Conservation (phyloP, 257 asterid genomes). For the Solanum lycopersicoides region DNA sequence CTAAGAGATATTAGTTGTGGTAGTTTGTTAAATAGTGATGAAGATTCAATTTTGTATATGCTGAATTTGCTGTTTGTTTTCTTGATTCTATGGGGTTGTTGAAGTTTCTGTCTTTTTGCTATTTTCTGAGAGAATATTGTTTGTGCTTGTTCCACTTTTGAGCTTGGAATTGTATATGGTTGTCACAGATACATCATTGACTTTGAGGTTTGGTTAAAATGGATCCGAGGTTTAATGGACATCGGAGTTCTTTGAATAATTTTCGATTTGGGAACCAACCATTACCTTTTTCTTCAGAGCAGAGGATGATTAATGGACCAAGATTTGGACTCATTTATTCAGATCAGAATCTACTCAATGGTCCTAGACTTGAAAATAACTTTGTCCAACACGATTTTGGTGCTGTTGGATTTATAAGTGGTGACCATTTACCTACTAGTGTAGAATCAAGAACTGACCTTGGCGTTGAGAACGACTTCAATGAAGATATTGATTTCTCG, state of each 20-base stretch:
- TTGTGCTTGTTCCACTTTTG: not conserved
- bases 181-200: not conserved
- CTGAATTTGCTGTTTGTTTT: not conserved
- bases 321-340: constrained; percentile 21
- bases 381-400: not conserved
- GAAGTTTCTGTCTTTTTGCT: not conserved
- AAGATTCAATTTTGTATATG: not conserved
- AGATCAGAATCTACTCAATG: constrained; percentile 15
- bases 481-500: constrained; percentile 28
- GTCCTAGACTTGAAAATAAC: not conserved
- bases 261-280: constrained; percentile 28
- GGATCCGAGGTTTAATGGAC: constrained; percentile 42
- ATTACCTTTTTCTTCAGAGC: constrained; percentile 2
- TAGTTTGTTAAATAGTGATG: not conserved
- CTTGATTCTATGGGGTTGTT: not conserved
- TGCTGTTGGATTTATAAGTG: not conserved
- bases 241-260: constrained; percentile 29
- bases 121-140: not conserved
- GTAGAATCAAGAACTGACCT: not conserved
- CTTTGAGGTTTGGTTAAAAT: constrained; percentile 11
- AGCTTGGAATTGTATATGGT: not conserved
- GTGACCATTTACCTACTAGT: not conserved
- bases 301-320: constrained; percentile 11
- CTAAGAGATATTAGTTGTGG: not conserved
- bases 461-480: constrained; percentile 4